Percentiles rank a stretch among this genome's conserved stretches.
These are phyloP conservation scores for Viridothelium virens DNA, from an alignment of 495 filamentous ascomycete genomes.

Conservation along the genomic window DNA sequence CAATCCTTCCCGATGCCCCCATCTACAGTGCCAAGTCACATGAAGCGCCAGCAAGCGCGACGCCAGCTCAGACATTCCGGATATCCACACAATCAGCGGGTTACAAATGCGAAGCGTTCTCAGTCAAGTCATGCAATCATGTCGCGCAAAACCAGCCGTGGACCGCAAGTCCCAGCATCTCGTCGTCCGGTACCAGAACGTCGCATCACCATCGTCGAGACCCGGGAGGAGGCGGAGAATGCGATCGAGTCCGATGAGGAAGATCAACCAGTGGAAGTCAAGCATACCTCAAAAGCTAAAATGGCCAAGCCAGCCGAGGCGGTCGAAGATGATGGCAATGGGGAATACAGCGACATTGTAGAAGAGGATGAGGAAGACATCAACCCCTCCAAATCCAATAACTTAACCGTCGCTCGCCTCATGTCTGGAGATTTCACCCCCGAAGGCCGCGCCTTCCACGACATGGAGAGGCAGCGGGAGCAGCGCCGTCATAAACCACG, in stretches of 20 bases:
- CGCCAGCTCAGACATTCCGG: conserved; percentile 1
- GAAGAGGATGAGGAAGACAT: conserved; percentile 3
- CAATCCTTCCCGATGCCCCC: not conserved
- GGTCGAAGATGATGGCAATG: conserved; percentile 4
- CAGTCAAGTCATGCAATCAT: conserved; percentile 10
- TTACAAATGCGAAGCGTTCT: conserved; percentile 3
- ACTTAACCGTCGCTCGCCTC: not conserved
- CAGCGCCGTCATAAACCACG: not conserved
- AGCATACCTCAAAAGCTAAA: not conserved
- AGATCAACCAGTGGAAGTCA: not conserved
- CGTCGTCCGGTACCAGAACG: not conserved
- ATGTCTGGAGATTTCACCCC: conserved; percentile 8
- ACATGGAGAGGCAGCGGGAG: not conserved
- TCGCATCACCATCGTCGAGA: conserved; percentile 11
- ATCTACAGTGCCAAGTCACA: conserved; percentile 5
- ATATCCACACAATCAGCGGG: not conserved
- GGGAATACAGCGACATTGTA: not conserved
- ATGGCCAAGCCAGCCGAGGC: not conserved
- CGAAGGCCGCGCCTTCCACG: not conserved
- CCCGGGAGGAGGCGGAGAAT: conserved; percentile 14
- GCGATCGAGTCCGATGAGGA: conserved; percentile 17
- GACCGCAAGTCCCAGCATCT: not conserved
- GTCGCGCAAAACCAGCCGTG: conserved; percentile 1
- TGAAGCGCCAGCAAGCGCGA: conserved; percentile 9
- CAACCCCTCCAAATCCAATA: not conserved